phyloP scores from a whole-genome alignment of 192 early-diverging fungal genomes.

The Coemansia sp. region DNA sequence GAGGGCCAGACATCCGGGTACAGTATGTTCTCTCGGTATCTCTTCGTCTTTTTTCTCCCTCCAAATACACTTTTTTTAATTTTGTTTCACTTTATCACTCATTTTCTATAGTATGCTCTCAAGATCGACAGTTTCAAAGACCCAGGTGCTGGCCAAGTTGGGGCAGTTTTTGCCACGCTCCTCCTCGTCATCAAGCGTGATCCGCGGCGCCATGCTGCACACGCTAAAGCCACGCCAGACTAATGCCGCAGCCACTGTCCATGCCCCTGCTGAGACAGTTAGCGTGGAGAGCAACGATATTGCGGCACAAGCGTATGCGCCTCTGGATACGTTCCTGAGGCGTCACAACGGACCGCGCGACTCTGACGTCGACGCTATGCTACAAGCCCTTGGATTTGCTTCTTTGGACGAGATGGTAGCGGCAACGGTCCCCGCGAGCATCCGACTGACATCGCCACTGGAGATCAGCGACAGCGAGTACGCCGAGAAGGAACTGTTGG shows the following conservation, averaged over 20 bases:
- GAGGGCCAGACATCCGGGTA: not conserved
- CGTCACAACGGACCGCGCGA: constrained; percentile 89
- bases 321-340: constrained; percentile 73
- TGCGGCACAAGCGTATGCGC: constrained; percentile 46
- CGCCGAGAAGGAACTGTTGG: constrained; percentile 86
- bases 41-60: not conserved
- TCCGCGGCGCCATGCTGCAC: constrained; percentile 50
- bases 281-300: constrained; percentile 7
- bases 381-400: constrained; percentile 74
- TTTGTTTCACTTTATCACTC: not conserved
- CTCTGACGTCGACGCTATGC: constrained; percentile 80
- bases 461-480: constrained; percentile 73
- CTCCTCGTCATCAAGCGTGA: constrained; percentile 18
- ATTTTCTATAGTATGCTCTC: constrained; percentile 34
- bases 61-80: not conserved
- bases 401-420: constrained; percentile 81
- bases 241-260: constrained; percentile 19
- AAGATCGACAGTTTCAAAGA: constrained; percentile 42
- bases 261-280: not conserved
- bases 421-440: constrained; percentile 82
- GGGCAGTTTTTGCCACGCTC: constrained; percentile 15
- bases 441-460: constrained; percentile 73
- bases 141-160: constrained; percentile 33
- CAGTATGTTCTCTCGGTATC: not conserved
- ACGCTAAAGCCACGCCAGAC: constrained; percentile 53